Evolutionary conservation across 2,329 filamentous ascomycete genomes (phyloP).

Genomic region (Dactylonectria estremocensis): DNA sequence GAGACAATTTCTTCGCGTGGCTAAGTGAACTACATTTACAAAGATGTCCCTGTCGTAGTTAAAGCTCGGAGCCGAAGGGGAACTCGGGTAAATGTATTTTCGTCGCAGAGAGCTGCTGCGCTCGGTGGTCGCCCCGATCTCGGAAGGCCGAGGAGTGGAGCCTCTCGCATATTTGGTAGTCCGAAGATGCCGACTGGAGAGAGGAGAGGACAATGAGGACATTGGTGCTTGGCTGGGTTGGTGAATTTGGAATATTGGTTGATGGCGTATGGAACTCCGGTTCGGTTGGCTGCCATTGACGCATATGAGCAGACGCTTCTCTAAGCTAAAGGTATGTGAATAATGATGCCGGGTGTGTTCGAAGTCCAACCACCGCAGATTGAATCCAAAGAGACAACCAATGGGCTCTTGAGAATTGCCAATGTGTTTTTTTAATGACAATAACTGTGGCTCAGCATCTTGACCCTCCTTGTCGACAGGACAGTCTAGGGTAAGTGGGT

Average conservation of each 20-base stretch:
- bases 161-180: constrained; percentile 7
- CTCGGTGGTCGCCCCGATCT: constrained; percentile 7
- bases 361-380: neutral
- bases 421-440: neutral
- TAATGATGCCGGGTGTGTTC: neutral
- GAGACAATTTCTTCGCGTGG: neutral
- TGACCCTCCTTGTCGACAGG: neutral
- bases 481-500: neutral
- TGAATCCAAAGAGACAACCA: neutral
- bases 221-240: neutral
- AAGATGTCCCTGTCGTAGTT: too few relatives aligned
- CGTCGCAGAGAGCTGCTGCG: neutral
- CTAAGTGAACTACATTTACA: too few relatives aligned
- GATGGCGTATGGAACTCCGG: neutral
- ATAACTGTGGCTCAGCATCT: neutral
- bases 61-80: constrained; percentile 23
- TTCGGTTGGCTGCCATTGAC: too few relatives aligned
- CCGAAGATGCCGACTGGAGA: constrained; percentile 24
- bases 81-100: neutral
- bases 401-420: neutral
- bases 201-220: neutral
- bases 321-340: neutral
- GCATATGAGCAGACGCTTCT: neutral
- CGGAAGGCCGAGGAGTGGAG: constrained; percentile 30
- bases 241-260: neutral